Conservation (phyloP, 1,284 basidiomycete genomes). For the Inonotus hispidus region DNA sequence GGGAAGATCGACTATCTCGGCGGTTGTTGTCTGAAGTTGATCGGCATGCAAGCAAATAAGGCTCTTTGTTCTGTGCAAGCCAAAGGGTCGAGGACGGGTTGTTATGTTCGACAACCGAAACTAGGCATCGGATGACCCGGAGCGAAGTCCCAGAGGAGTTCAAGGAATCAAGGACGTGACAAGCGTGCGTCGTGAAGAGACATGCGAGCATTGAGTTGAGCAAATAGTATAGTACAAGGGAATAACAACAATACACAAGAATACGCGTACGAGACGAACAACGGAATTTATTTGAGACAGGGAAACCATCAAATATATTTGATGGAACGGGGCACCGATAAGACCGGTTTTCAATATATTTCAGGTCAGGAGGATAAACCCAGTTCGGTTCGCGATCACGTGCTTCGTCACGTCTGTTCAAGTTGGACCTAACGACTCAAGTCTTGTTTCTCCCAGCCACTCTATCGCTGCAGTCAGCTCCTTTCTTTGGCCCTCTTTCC, state of each 20-base stretch:
- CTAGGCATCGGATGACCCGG: not conserved
- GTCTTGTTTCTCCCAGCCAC: slow-evolving; percentile 4
- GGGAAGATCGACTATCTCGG: no score
- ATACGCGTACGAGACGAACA: no score
- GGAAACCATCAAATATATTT: slow-evolving; percentile 5
- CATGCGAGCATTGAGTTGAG: not conserved
- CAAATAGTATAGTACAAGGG: not conserved
- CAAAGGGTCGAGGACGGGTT: not conserved
- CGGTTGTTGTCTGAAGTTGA: no score
- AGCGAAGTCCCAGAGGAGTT: not conserved
- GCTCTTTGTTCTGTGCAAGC: no score
- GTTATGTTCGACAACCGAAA: not conserved
- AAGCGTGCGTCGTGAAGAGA: not conserved
- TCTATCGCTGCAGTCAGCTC: slow-evolving; percentile 20
- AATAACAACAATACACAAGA: not conserved
- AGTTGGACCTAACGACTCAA: slow-evolving; percentile 7
- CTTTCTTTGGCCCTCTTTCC: slow-evolving; percentile 11
- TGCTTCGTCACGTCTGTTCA: slow-evolving; percentile 5
- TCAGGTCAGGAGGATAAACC: no score
- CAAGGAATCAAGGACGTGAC: not conserved
- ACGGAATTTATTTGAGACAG: not conserved
- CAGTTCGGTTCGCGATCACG: slow-evolving; percentile 13
- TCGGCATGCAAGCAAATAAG: no score
- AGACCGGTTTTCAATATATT: not conserved
- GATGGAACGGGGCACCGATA: not conserved